Percentiles rank a stretch among this genome's conserved stretches.
phyloP scores from a whole-genome alignment of 2,329 filamentous ascomycete genomes.

The Dryadomyces quercus-mongolicae region DNA sequence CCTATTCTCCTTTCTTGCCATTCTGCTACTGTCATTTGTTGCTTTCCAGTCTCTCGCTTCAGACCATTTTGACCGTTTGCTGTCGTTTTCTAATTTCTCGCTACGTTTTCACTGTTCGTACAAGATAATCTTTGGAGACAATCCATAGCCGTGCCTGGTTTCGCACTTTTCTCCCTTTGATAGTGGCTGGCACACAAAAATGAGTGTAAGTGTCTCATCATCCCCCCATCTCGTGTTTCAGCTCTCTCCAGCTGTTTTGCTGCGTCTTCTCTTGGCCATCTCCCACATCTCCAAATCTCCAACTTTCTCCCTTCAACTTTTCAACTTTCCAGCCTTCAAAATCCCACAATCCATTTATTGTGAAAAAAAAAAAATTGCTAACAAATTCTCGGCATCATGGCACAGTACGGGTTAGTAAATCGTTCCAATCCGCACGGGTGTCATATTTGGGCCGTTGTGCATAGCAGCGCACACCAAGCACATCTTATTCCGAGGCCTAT shows the following conservation, averaged over 20 bases:
- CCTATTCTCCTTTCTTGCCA: neutral
- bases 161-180: neutral
- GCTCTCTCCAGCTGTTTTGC: neutral
- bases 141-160: neutral
- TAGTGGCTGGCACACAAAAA: constrained; percentile 19
- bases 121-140: neutral
- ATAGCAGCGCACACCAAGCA: neutral
- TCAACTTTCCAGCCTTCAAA: neutral
- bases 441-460: too few species aligned
- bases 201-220: constrained; percentile 34
- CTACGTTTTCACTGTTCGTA: neutral
- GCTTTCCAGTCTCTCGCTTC: neutral
- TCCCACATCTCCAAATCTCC: neutral
- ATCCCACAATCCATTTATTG: constrained; percentile 2
- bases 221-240: neutral
- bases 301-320: neutral
- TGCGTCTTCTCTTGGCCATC: neutral
- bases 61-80: neutral
- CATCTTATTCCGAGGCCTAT: neutral
- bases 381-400: constrained; percentile 22
- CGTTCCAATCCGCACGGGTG: neutral
- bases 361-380: constrained; percentile 2
- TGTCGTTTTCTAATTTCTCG: neutral
- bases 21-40: neutral
- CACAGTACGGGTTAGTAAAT: constrained; percentile 43